Percentiles rank a stretch among this genome's conserved stretches.
Evolutionary conservation across 2,329 filamentous ascomycete species (phyloP).

Genomic region (Pseudonectria foliicola): DNA sequence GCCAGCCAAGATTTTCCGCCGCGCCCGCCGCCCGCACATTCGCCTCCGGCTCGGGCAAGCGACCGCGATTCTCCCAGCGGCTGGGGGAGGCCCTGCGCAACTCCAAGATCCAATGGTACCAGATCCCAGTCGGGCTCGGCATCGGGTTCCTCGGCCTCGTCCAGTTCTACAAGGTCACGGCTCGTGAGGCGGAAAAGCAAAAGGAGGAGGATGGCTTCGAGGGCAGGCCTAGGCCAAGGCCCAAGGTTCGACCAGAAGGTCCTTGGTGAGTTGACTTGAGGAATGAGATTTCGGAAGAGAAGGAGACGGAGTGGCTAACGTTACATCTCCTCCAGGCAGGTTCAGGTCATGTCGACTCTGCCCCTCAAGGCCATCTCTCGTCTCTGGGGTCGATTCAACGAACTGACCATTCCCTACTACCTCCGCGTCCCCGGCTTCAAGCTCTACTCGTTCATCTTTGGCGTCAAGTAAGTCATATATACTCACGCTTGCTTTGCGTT

Average conservation of each 20-base stretch:
- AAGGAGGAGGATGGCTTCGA: conserved; percentile 35
- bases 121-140: conserved; percentile 79
- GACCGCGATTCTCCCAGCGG: conserved; percentile 44
- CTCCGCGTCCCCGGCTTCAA: conserved; percentile 85
- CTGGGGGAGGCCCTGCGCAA: conserved; percentile 43
- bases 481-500: neutral
- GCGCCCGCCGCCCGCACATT: conserved; percentile 23
- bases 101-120: conserved; percentile 73
- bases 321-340: conserved; percentile 50
- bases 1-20: conserved; percentile 16
- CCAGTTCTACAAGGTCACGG: conserved; percentile 72
- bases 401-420: conserved; percentile 80
- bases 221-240: conserved; percentile 42
- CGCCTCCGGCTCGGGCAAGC: conserved; percentile 33
- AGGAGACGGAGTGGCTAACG: conserved; percentile 5
- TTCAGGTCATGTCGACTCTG: conserved; percentile 88
- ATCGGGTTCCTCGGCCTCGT: conserved; percentile 76
- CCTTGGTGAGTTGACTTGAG: conserved; percentile 55
- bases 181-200: conserved; percentile 46
- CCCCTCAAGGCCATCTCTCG: conserved; percentile 86
- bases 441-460: conserved; percentile 83
- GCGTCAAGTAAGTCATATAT: conserved; percentile 56
- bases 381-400: conserved; percentile 87
- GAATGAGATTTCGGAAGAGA: conserved; percentile 4
- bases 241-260: conserved; percentile 69